These are phyloP conservation scores for Dalbergia cultrata DNA, from an alignment of 306 rosid genomes.

Conservation along the genomic window DNA sequence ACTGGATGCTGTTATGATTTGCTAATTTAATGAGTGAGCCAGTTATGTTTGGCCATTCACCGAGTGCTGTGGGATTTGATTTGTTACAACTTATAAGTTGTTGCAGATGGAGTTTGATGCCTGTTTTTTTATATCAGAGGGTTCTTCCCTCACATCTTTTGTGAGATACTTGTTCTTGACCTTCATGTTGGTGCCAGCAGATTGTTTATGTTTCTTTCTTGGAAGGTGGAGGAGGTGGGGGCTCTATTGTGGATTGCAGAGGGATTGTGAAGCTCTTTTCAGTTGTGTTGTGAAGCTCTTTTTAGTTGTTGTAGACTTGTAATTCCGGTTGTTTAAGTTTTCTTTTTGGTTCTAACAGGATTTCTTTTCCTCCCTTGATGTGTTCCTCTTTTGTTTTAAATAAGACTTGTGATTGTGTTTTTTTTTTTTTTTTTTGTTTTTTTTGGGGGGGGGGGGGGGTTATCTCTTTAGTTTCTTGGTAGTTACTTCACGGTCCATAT, in stretches of 20 bases:
- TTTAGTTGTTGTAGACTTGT: neutral
- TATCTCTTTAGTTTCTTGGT: no score
- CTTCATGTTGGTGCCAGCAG: neutral
- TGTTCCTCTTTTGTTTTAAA: neutral
- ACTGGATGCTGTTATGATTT: neutral
- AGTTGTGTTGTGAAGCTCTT: no score
- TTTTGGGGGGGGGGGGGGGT: no score
- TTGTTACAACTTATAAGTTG: neutral
- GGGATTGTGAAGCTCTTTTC: neutral
- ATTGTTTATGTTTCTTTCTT: neutral
- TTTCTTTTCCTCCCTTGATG: neutral
- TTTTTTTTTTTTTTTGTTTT: no score
- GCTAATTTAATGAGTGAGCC: neutral
- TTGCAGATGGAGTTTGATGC: neutral
- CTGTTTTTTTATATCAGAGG: neutral
- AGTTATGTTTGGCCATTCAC: conserved; percentile 7
- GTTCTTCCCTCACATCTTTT: conserved; percentile 3
- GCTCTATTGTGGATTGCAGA: neutral
- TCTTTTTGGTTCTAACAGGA: neutral
- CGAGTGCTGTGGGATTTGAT: neutral
- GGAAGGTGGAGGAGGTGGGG: conserved; percentile 1
- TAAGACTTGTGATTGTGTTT: neutral
- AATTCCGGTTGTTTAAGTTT: neutral
- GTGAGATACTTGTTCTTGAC: neutral
- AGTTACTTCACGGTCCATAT: neutral